Conservation (phyloP, 2,329 filamentous ascomycete species). For the Claviceps arundinis region DNA sequence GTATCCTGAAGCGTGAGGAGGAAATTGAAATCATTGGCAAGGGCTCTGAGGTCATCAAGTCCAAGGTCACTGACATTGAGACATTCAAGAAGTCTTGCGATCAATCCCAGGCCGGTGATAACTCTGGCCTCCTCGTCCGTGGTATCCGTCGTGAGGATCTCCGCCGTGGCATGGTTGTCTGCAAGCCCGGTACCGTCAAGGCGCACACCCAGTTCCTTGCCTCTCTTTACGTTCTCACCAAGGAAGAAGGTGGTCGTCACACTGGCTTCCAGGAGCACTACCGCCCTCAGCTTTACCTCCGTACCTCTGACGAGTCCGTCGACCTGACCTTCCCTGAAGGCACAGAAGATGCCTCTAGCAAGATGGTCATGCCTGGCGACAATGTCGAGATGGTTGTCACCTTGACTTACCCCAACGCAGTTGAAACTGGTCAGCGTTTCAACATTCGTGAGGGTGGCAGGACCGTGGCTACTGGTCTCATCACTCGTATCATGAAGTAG, state of each 20-base stretch:
- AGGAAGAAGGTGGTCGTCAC: constrained; percentile 96
- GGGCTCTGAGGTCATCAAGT: constrained; percentile 72
- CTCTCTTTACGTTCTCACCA: constrained; percentile 92
- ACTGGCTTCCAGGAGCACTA: constrained; percentile 95
- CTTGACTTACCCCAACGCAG: constrained; percentile 70
- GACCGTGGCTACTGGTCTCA: constrained; percentile 71
- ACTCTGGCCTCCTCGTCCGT: constrained; percentile 92
- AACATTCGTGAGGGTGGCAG: constrained; percentile 96
- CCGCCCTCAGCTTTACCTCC: constrained; percentile 89
- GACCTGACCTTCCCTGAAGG: constrained; percentile 79
- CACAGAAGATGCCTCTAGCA: constrained; percentile 54
- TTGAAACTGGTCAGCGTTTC: constrained; percentile 89
- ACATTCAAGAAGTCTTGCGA: constrained; percentile 99
- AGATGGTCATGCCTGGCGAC: constrained; percentile 95
- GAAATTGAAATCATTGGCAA: constrained; percentile 94
- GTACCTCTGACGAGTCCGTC: constrained; percentile 73
- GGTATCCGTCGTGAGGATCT: constrained; percentile 94
- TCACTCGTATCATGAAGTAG: constrained; percentile 59
- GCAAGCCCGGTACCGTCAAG: constrained; percentile 70
- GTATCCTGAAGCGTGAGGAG: constrained; percentile 80
- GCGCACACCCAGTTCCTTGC: constrained; percentile 84
- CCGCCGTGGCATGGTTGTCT: constrained; percentile 85
- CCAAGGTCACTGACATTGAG: constrained; percentile 98
- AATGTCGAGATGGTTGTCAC: constrained; percentile 95
- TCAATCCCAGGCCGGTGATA: constrained; percentile 90